A percentile compares a stretch with the other conserved stretches of the same genome.
Evolutionary conservation across 1,284 basidiomycete species (phyloP).

Genomic region (Neolentinus lepideus): DNA sequence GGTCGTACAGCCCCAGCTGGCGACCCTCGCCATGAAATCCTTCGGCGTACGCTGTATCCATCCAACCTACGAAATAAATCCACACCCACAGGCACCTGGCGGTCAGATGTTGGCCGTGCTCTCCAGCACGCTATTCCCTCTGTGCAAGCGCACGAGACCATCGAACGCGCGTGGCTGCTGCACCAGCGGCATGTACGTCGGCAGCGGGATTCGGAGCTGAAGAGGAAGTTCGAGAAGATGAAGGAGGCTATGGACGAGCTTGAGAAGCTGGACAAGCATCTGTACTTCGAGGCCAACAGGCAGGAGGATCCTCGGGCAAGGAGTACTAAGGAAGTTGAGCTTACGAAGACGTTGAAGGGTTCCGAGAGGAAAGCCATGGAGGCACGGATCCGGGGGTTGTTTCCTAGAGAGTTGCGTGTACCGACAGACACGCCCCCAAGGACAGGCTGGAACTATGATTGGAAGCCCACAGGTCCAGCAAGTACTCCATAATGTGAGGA

Average conservation of each 20-base stretch:
- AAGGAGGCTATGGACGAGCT: slow-evolving; percentile 75
- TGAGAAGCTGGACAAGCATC: slow-evolving; percentile 52
- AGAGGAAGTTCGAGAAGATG: slow-evolving; percentile 75
- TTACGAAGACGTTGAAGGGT: slow-evolving; percentile 55
- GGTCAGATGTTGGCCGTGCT: slow-evolving; percentile 63
- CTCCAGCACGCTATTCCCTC: slow-evolving; percentile 74
- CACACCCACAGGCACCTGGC: slow-evolving; percentile 77
- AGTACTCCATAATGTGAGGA: slow-evolving; percentile 1
- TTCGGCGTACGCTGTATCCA: slow-evolving; percentile 78
- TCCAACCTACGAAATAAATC: slow-evolving; percentile 59
- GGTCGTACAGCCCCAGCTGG: slow-evolving; percentile 14
- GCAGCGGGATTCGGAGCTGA: slow-evolving; percentile 55
- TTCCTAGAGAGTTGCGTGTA: slow-evolving; percentile 75
- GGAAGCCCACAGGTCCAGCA: slow-evolving; percentile 53
- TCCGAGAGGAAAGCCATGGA: slow-evolving; percentile 68
- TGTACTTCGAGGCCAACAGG: slow-evolving; percentile 74
- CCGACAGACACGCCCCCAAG: slow-evolving; percentile 75
- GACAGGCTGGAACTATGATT: slow-evolving; percentile 76
- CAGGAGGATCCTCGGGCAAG: slow-evolving; percentile 66
- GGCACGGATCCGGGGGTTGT: slow-evolving; percentile 73
- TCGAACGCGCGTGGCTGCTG: slow-evolving; percentile 87
- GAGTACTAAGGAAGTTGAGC: slow-evolving; percentile 46
- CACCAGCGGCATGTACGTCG: slow-evolving; percentile 72
- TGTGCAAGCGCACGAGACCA: slow-evolving; percentile 88
- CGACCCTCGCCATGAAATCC: slow-evolving; percentile 65